Conservation (phyloP, 23 red algal species). For the Gracilaria vermiculophylla region DNA sequence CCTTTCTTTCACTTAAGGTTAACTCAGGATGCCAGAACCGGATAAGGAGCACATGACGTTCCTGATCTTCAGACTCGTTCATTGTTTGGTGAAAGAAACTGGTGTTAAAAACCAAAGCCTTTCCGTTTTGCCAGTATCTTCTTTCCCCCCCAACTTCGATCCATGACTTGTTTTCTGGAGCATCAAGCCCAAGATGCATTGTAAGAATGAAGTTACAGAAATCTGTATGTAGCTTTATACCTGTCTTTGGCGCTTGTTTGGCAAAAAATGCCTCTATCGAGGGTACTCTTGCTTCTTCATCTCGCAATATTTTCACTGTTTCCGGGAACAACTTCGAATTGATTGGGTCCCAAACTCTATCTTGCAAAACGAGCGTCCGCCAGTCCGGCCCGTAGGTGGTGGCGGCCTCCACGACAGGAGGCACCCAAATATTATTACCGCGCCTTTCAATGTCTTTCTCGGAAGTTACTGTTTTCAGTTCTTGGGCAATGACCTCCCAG, state of each 20-base stretch:
- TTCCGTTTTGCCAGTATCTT: constrained; percentile 85
- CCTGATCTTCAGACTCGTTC: constrained; percentile 63
- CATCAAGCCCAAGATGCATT: constrained; percentile 72
- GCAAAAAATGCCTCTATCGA: constrained; percentile 91
- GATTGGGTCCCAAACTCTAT: constrained; percentile 76
- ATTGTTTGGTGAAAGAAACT: constrained; percentile 82
- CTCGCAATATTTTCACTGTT: constrained; percentile 58
- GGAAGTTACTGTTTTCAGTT: constrained; percentile 19
- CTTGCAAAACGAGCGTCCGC: constrained; percentile 90
- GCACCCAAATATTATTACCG: constrained; percentile 81
- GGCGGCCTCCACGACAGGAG: constrained; percentile 73
- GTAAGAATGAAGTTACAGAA: constrained; percentile 91
- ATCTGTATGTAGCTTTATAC: constrained; percentile 88
- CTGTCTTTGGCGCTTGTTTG: constrained; percentile 69
- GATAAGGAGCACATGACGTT: constrained; percentile 78
- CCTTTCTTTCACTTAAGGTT: constrained; percentile 65
- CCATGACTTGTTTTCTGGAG: constrained; percentile 56
- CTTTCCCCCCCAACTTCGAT: constrained; percentile 88
- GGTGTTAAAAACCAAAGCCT: constrained; percentile 87
- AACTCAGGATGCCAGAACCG: constrained; percentile 88
- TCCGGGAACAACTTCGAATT: constrained; percentile 76
- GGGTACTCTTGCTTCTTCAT: constrained; percentile 52
- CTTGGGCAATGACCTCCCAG: constrained; percentile 61
- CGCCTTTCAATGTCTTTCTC: constrained; percentile 25
- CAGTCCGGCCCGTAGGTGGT: constrained; percentile 87